These are phyloP conservation scores for Lentinula sp. DNA, from an alignment of 768 basidiomycete species.

Conservation along the genomic window DNA sequence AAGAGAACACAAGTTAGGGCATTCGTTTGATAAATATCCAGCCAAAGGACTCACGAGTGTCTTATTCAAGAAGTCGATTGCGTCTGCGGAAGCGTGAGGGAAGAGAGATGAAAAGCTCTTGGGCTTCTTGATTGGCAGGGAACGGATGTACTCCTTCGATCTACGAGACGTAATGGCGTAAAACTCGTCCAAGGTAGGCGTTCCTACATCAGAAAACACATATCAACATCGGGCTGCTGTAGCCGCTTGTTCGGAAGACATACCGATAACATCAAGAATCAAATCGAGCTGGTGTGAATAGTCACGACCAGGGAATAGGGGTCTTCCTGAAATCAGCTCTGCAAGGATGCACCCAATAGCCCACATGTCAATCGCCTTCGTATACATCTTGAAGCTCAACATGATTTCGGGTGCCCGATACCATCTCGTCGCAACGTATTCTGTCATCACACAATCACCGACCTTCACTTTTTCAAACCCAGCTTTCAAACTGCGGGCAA, in stretches of 20 bases:
- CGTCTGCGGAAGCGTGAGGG: conserved; percentile 70
- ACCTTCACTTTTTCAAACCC: conserved; percentile 65
- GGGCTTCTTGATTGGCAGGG: conserved; percentile 77
- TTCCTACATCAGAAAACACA: conserved; percentile 18
- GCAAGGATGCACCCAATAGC: conserved; percentile 73
- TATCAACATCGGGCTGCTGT: not conserved
- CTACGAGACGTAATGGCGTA: conserved; percentile 82
- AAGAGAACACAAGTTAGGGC: not conserved
- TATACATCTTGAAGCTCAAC: conserved; percentile 89
- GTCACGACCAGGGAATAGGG: conserved; percentile 84
- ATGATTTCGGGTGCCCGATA: conserved; percentile 59
- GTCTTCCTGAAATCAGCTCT: conserved; percentile 75
- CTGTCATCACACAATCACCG: conserved; percentile 59
- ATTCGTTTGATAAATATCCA: not conserved
- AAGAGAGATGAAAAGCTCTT: conserved; percentile 67
- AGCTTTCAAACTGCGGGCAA: conserved; percentile 61
- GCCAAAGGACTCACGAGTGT: conserved; percentile 45
- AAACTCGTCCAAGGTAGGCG: conserved; percentile 86
- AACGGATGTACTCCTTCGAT: conserved; percentile 84
- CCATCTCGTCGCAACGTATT: conserved; percentile 74
- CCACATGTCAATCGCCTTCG: conserved; percentile 74
- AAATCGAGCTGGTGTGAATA: conserved; percentile 86
- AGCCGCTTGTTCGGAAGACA: not conserved
- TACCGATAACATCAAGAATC: conserved; percentile 83
- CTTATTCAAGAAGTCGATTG: conserved; percentile 66